Base-by-base conservation (phyloP, 495 filamentous ascomycete genomes). In the Penicillium diatomitis region DNA sequence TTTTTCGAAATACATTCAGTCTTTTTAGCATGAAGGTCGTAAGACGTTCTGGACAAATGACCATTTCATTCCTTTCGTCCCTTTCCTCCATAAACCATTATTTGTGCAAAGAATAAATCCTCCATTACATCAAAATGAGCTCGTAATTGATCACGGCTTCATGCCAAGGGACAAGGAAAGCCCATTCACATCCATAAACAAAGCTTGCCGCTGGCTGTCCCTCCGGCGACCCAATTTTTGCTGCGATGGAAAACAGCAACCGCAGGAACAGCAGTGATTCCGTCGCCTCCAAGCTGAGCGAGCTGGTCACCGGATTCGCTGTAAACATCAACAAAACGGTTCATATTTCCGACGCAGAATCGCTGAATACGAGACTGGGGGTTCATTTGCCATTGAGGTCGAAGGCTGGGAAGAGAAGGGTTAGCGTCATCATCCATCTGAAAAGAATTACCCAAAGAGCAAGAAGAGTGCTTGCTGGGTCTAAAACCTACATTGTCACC, bases 331-430 rank as follows among this genome's bases (percentile, higher is more conserved):
- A 97, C 86, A 53, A 96, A 96, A 12, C 92, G 82, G 62, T 96
- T 96, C 92, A 97, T 97, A 61, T 96, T 97, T 1, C 87, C 94
- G 50, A 98, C 91, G 39, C 82, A 89, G 65, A 97, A 88, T 41
- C 87, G 85, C 47, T 95, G 84, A 5, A 89, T 78, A 28, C 80
- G 81, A 42, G 90, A 85, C 35, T 74, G 71, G 0, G 92, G 92
- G 44, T 76, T 78, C 12, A 74, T 63, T 65, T 97, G 94, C 92
- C 92, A 98, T 54, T 96, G 88, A 4, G 92, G 84, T 45, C 90
- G 88, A 6, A 98, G 73, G 50, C 94, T 96, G 10, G 69, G 76
- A 5, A 72, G 58, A 34, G 8, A 38, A 11, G 44, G 32, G 44
- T 49, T 50, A 53, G 45, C 6, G 4, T 11, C 5, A 32, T 20